Conservation (phyloP, 2,329 filamentous ascomycete species). For the Colletotrichum eremochloae region DNA sequence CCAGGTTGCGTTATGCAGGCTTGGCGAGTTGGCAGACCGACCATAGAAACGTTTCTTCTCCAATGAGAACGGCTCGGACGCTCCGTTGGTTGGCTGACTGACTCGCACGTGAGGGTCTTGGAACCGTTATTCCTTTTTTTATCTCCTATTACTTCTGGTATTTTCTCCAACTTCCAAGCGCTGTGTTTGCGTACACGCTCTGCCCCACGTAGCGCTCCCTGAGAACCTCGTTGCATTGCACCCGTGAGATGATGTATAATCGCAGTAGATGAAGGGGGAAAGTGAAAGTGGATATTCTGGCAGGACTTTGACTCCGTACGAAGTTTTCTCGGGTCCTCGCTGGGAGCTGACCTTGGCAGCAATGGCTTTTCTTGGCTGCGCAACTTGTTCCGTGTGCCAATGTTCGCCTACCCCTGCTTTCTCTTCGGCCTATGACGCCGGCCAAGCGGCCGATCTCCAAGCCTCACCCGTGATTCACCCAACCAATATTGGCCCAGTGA, state of each 20-base stretch:
- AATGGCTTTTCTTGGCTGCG: constrained; percentile 28
- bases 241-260: background rate
- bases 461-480: constrained; percentile 27
- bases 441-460: constrained; percentile 39
- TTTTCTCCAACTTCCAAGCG: constrained; percentile 15
- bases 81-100: constrained; percentile 34
- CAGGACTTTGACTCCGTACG: background rate
- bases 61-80: constrained; percentile 1
- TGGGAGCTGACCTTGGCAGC: constrained; percentile 29
- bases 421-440: constrained; percentile 28
- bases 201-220: constrained; percentile 21
- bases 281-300: background rate
- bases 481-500: constrained; percentile 19
- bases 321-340: background rate
- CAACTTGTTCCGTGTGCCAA: constrained; percentile 39
- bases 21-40: background rate
- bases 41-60: background rate
- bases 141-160: background rate
- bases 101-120: constrained; percentile 38
- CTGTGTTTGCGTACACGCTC: constrained; percentile 1
- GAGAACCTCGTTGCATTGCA: background rate
- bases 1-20: background rate
- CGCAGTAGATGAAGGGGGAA: background rate
- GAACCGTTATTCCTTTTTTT: constrained; percentile 28
- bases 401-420: constrained; percentile 31